Evolutionary conservation across 75 land plant genomes (phyloP).

Genomic region (Pinus taeda): DNA sequence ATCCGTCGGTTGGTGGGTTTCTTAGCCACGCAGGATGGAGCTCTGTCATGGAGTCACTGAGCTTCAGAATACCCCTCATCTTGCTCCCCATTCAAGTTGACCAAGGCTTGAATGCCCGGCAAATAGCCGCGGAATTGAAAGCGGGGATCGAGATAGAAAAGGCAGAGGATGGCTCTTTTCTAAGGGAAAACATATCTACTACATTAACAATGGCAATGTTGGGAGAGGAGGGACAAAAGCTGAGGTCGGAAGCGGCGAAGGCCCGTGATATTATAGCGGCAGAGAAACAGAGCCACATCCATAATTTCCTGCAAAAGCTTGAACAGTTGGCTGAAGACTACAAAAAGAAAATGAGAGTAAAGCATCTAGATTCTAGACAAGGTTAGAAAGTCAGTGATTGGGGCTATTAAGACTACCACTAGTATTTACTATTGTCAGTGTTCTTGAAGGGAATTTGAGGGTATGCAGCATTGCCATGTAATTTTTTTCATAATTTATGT

Average conservation of each 20-base stretch:
- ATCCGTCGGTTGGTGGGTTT: slow-evolving; percentile 11
- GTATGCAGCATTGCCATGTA: no score
- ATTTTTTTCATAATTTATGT: no score
- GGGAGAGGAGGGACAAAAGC: neutral
- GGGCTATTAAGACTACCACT: no score
- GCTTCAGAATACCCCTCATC: slow-evolving; percentile 19
- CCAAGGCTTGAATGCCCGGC: slow-evolving; percentile 16
- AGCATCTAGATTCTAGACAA: no score
- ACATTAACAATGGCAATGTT: slow-evolving; percentile 12
- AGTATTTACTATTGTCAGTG: slow-evolving; percentile 10
- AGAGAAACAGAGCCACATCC: no score
- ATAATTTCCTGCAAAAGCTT: no score
- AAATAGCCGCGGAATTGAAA: slow-evolving; percentile 16
- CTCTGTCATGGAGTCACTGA: slow-evolving; percentile 6
- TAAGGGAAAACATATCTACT: slow-evolving; percentile 13
- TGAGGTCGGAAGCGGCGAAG: slow-evolving; percentile 6
- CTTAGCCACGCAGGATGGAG: slow-evolving; percentile 15
- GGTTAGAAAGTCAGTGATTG: no score
- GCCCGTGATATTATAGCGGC: no score
- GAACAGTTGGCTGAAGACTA: no score
- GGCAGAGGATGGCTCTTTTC: neutral
- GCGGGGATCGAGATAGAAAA: slow-evolving; percentile 12
- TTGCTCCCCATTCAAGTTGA: slow-evolving; percentile 19
- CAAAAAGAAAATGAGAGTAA: no score
- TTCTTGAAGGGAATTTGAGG: no score